Evolutionary conservation across 2,329 filamentous ascomycete species (phyloP), one percentile per base, ranked within the genome.

Genomic region (Trichoderma sp.): DNA sequence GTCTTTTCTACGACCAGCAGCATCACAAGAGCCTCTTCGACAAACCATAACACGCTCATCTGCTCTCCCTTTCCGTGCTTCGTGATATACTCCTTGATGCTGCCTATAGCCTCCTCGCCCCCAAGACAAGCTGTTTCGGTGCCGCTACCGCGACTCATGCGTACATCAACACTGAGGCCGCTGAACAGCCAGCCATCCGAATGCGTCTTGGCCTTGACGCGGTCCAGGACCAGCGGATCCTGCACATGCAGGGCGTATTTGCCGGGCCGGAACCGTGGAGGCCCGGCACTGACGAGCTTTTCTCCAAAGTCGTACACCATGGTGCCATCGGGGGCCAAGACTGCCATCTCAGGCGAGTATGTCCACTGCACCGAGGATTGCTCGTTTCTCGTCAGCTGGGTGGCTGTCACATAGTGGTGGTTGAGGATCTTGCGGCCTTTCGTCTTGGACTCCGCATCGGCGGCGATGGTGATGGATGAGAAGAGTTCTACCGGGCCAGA

Each of bases 1-100:
- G 70, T 70, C 51, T 71, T 69, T 67, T 76, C 73, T 7, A 77
- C 68, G 2, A 77, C 74, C 30, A 77, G 67, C 5, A 77, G 67
- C 74, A 77, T 71, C 19, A 77, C 71, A 12, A 71, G 66, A 5
- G 72, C 71, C 51, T 77, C 75, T 39, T 77, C 75, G 19, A 76
- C 71, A 54, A 76, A 77, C 75, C 75, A 77, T 30, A 77, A 63
- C 9, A 76, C 69, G 19, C 74, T 76, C 74, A 77, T 76, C 60
- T 76, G 74, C 67, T 77, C 73, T 7, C 74, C 75, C 3, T 71
- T 71, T 10, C 73, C 75, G 55, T 77, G 75, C 0, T 70, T 69
- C 60, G 75, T 73, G 19, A 77, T 70, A 45, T 77, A 77, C 26
- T 75, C 73, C 0, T 75, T 71, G 45, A 77, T 75, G 0, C 72